These are phyloP conservation scores for Kockiozyma suomiensis DNA, from an alignment of 805 yeast species.

Conservation along the genomic window DNA sequence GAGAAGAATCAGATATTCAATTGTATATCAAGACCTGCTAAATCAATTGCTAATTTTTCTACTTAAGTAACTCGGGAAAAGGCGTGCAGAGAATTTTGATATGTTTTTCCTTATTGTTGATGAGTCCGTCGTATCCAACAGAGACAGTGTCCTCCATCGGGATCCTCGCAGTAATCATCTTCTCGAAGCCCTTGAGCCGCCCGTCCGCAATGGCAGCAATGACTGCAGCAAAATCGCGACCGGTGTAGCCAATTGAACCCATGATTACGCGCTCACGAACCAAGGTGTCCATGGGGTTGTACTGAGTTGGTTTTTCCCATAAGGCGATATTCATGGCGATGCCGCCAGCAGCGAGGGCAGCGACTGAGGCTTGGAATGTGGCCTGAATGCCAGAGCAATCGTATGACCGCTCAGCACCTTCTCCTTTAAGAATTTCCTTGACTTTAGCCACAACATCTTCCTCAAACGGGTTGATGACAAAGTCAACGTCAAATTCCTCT, in stretches of 20 bases:
- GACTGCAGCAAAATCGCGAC: constrained; percentile 60
- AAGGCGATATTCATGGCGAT: constrained; percentile 66
- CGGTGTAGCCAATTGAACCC: constrained; percentile 65
- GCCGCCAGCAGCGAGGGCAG: constrained; percentile 56
- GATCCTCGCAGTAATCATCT: constrained; percentile 57
- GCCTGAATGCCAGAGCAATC: constrained; percentile 60
- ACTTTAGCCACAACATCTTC: constrained; percentile 46
- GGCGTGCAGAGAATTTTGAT: constrained; percentile 32
- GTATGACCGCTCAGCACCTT: constrained; percentile 54
- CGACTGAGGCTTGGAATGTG: constrained; percentile 56
- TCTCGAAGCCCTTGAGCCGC: constrained; percentile 45
- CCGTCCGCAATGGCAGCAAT: constrained; percentile 54
- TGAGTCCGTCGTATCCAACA: constrained; percentile 56
- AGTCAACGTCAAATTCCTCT: constrained; percentile 42
- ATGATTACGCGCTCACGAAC: constrained; percentile 57
- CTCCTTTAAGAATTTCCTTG: constrained; percentile 43
- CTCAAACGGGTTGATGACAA: constrained; percentile 53
- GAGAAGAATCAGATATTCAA: too few relatives aligned
- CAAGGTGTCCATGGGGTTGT: constrained; percentile 59
- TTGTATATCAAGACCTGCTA: too few relatives aligned
- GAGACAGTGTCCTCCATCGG: constrained; percentile 55
- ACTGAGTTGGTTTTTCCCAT: constrained; percentile 55
- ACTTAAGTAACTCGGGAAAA: constrained; percentile 10
- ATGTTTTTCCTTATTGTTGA: constrained; percentile 52
- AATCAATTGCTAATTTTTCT: background rate